Evolutionary conservation across 192 early-diverging fungal species (phyloP).

Genomic region (Backusella westeae): DNA sequence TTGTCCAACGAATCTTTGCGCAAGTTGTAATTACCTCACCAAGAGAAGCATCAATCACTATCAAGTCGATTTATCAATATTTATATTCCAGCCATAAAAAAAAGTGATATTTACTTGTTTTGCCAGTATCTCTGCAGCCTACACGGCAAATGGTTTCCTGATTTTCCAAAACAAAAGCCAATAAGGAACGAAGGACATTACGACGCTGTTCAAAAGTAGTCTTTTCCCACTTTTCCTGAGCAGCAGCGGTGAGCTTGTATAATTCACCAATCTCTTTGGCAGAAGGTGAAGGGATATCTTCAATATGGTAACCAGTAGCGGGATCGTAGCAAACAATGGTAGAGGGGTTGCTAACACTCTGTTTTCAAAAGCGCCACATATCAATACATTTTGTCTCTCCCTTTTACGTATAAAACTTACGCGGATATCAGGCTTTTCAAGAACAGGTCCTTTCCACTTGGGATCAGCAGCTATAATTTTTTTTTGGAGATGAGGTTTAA

Average conservation of each 20-base stretch:
- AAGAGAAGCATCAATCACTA: constrained; percentile 76
- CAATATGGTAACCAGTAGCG: constrained; percentile 74
- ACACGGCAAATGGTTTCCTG: constrained; percentile 78
- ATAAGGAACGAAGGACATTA: constrained; percentile 64
- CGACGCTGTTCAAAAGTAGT: constrained; percentile 73
- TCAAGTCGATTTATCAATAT: background rate
- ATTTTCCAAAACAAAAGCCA: constrained; percentile 68
- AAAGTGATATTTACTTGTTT: constrained; percentile 49
- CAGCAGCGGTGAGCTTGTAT: constrained; percentile 52
- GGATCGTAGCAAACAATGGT: constrained; percentile 84
- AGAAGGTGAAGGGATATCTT: constrained; percentile 55
- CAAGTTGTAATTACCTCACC: constrained; percentile 82
- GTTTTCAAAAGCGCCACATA: background rate
- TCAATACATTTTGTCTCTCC: background rate
- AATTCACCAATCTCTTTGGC: constrained; percentile 55
- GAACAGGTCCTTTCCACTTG: constrained; percentile 48
- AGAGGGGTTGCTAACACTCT: constrained; percentile 47
- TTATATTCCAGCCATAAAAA: background rate
- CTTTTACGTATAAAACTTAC: constrained; percentile 25
- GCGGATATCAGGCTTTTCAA: constrained; percentile 44
- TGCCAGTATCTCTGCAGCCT: constrained; percentile 74
- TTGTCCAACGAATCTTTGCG: constrained; percentile 77
- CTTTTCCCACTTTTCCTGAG: constrained; percentile 67
- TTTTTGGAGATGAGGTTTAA: background rate
- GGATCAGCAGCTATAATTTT: constrained; percentile 41